Conservation (phyloP, 257 asterid species). For the Gentiana macrophylla region DNA sequence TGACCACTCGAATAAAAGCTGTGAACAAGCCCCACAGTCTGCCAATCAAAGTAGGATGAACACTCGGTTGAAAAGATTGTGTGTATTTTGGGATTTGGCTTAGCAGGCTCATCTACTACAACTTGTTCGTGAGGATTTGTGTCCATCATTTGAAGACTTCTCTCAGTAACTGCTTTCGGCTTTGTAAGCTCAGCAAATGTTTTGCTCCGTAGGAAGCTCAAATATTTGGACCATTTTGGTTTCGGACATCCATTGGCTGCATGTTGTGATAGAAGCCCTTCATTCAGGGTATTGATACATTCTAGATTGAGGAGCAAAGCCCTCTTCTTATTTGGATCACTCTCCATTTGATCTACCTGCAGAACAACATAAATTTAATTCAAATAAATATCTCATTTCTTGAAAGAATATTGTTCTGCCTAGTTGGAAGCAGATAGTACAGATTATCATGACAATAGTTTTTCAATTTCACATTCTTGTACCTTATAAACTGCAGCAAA, state of each 20-base stretch:
- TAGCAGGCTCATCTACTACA: conserved; percentile 40
- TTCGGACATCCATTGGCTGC: conserved; percentile 69
- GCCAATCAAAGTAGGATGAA: conserved; percentile 92
- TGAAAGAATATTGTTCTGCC: background rate
- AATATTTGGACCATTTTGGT: conserved; percentile 76
- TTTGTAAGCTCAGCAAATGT: conserved; percentile 55
- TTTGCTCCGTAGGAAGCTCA: conserved; percentile 85
- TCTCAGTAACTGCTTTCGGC: conserved; percentile 50
- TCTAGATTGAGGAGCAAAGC: conserved; percentile 57
- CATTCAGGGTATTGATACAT: conserved; percentile 74
- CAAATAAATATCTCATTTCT: background rate
- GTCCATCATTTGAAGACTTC: conserved; percentile 61
- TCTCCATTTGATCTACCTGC: conserved; percentile 65
- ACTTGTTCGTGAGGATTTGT: conserved; percentile 28
- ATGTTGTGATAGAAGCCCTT: conserved; percentile 78
- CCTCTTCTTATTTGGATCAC: conserved; percentile 50
- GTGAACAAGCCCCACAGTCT: conserved; percentile 88
- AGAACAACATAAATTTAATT: conserved; percentile 6
- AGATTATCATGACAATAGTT: background rate
- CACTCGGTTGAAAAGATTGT: conserved; percentile 93
- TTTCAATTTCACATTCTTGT: too few relatives aligned
- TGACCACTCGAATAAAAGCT: conserved; percentile 86
- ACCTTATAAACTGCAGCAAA: too few relatives aligned
- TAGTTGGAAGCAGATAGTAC: background rate
- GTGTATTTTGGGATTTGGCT: conserved; percentile 66